Percentiles rank a stretch among this genome's conserved stretches.
phyloP scores from a whole-genome alignment of 2,329 filamentous ascomycete species.

The Volutella citrinella region DNA sequence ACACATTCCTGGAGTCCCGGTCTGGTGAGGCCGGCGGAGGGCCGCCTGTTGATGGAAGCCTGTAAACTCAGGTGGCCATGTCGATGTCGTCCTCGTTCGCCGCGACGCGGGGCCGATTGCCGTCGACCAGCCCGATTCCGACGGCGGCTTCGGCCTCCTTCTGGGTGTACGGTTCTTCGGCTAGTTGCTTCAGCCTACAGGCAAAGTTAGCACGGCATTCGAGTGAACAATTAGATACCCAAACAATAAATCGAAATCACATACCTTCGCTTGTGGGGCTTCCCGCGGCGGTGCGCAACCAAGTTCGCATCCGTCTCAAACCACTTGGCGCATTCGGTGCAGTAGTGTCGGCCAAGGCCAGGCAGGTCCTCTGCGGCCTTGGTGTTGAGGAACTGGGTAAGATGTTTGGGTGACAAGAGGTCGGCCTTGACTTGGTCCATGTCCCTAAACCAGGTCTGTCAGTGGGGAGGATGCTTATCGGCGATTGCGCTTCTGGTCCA shows the following conservation, averaged over 20 bases:
- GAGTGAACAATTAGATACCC: slow-evolving; percentile 5
- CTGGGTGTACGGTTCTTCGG: slow-evolving; percentile 82
- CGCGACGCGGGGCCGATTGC: slow-evolving; percentile 14
- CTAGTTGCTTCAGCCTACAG: slow-evolving; percentile 72
- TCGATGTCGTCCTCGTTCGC: slow-evolving; percentile 27
- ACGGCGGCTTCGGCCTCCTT: slow-evolving; percentile 80
- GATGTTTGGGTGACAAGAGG: slow-evolving; percentile 72
- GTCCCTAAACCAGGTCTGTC: too few relatives aligned
- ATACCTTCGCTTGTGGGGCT: slow-evolving; percentile 85
- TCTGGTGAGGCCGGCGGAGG: background rate
- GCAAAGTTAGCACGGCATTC: slow-evolving; percentile 17
- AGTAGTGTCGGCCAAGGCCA: slow-evolving; percentile 82
- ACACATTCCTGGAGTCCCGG: background rate
- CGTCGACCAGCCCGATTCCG: slow-evolving; percentile 69
- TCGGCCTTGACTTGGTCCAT: slow-evolving; percentile 91
- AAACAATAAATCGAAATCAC: slow-evolving; percentile 7
- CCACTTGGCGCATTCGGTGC: slow-evolving; percentile 92
- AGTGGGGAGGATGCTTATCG: too few relatives aligned
- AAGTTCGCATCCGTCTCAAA: slow-evolving; percentile 83
- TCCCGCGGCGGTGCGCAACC: slow-evolving; percentile 74
- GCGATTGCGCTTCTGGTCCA: background rate
- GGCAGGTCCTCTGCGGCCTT: slow-evolving; percentile 86
- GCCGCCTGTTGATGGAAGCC: background rate
- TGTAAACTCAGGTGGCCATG: slow-evolving; percentile 31
- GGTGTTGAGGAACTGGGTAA: slow-evolving; percentile 72